phyloP scores from a whole-genome alignment of 108 stramenopile species.

The Nannochloropsis granulata region DNA sequence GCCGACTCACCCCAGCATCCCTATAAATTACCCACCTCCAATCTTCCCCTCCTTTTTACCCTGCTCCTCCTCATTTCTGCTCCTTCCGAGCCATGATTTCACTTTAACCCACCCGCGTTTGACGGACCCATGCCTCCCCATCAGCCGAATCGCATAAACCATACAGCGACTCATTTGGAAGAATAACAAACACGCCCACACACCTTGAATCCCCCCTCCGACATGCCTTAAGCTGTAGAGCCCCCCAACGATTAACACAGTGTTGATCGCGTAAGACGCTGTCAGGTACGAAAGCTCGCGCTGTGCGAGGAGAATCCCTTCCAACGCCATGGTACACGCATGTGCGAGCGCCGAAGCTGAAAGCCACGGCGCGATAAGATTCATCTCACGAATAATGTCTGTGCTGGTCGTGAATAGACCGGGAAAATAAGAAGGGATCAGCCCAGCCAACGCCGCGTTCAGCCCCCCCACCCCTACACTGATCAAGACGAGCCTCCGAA shows the following conservation, averaged over 20 bases:
- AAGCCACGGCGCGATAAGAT: conserved; percentile 4
- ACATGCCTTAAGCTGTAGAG: not conserved
- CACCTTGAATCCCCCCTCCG: not conserved
- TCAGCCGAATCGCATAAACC: not conserved
- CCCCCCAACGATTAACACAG: not conserved
- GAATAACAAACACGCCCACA: not conserved
- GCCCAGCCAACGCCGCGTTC: conserved; percentile 2
- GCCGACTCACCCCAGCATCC: too few species aligned
- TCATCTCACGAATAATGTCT: conserved; percentile 2
- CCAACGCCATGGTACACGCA: conserved; percentile 16
- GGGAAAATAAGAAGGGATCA: conserved; percentile 3
- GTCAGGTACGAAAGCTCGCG: conserved; percentile 6
- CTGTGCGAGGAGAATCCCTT: conserved; percentile 9
- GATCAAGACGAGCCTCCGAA: conserved; percentile 10
- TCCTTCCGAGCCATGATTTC: too few species aligned
- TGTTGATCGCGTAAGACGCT: not conserved
- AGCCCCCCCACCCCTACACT: not conserved
- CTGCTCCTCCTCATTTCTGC: too few species aligned
- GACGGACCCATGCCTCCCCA: not conserved
- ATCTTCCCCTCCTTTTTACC: too few species aligned
- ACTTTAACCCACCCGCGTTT: too few species aligned
- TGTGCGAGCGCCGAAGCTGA: conserved; percentile 9
- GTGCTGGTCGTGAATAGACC: conserved; percentile 12
- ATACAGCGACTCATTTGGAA: not conserved
- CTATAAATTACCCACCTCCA: too few species aligned